Base-by-base conservation (phyloP, 176 grass and related monocot species). In the Olyra latifolia region DNA sequence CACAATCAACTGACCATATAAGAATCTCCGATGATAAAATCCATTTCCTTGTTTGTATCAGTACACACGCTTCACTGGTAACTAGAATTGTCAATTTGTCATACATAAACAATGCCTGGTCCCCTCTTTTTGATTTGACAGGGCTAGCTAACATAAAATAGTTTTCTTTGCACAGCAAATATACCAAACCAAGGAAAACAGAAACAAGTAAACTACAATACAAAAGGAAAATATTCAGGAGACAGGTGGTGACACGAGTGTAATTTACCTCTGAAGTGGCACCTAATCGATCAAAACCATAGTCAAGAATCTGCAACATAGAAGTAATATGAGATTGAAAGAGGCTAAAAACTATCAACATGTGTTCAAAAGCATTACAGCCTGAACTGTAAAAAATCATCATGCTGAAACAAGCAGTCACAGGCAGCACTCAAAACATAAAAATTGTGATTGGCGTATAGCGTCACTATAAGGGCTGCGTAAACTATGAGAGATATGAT, bases 261-360 rank as follows among this genome's bases (percentile, higher is more conserved):
- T 19, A 91, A 54, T 75, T 82, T 80, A 94, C 94, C 89, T 94
- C 70, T 54, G 89, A 97, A 83, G 67, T 89, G 58, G 81, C 96
- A 86, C 96, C 92, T 79, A 98, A 84, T 41, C 90, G 90, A 79
- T 98, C 96, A 89, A 98, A 95, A 46, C 78, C 90, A 79, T 95
- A 98, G 79, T 98, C 96, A 29, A 93, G 92, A 81, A 98, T 91
- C 90, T 98, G 77, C 66, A 87, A 77, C 41, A 89, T 22, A 56
- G 73, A 71, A 82, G 60, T 10, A 79, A 71, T 76, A 58, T 9
- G 44, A 49, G 74, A 78, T 68, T 23, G 69, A 79, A 54, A 56
- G 76, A 61, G 16, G 13, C 15, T 64, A 77, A 66, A 85, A 67
- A 57, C 17, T 58, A 62, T 3, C 27, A 62, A 3, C 48, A 29